Conservation (phyloP, 495 filamentous ascomycete species). For the Cairneyella variabilis region DNA sequence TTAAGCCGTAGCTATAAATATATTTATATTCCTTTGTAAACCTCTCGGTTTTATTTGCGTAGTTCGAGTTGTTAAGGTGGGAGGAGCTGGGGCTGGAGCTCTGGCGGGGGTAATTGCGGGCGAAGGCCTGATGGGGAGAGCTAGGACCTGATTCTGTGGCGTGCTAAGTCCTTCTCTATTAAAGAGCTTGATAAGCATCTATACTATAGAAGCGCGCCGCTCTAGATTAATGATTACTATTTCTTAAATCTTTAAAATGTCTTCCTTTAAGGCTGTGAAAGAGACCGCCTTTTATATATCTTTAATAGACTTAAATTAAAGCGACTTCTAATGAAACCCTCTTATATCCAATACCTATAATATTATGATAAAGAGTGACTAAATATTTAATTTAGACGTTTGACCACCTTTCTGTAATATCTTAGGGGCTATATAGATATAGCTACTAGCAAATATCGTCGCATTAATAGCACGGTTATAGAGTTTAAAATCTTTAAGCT, state of each 20-base stretch:
- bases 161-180: background rate
- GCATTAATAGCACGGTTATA: background rate
- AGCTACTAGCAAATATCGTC: background rate
- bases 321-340: conserved; percentile 17
- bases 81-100: background rate
- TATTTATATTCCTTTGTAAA: too few species aligned
- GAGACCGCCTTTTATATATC: background rate
- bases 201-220: background rate
- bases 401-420: conserved; percentile 19
- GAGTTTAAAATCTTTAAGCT: background rate
- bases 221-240: background rate
- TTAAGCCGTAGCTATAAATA: background rate
- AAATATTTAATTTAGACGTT: conserved; percentile 36
- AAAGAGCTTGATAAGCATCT: background rate
- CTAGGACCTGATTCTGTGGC: background rate
- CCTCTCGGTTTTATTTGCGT: background rate
- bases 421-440: background rate
- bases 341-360: conserved; percentile 29
- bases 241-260: background rate
- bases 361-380: conserved; percentile 40
- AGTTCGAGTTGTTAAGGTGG: background rate
- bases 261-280: conserved; percentile 1
- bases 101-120: background rate
- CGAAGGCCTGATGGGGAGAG: background rate
- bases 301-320: background rate